Base-by-base conservation (phyloP, 1,139 yeast genomes). In the Lipomyces yarrowii region DNA sequence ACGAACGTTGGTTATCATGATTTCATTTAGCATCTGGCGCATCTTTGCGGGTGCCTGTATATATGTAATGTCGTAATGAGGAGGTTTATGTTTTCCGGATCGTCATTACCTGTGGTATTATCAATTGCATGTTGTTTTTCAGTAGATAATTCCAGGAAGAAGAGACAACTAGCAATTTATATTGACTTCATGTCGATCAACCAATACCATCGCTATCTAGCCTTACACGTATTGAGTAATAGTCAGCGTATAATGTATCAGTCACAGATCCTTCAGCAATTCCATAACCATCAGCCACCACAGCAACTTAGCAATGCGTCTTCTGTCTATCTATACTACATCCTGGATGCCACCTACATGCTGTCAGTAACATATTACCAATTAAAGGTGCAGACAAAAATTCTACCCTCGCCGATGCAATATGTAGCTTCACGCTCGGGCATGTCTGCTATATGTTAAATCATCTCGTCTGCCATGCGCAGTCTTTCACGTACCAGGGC, bases 401-500 rank as follows among this genome's bases (percentile, higher is more conserved):
- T 15, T 42, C 37, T 18, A 67, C 70, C 71, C 55, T 68, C 71
- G 13, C 63, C 61, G 53, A 68, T 68, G 42, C 67, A 57, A 33
- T 68, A 68, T 32, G 71, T 67, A 3, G 70, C 71, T 46, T 68
- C 71, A 7, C 68, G 58, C 42, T 68, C 71, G 11, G 71, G 71
- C 71, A 68, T 68, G 53, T 68, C 71, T 59, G 39, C 18, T 30
- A 21, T 3, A 33, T 33, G 11, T 53, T 35, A 37, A 26, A 37
- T 59, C 37, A 21, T 23, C 30, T 51, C 54, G 51, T 3, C 5
- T 7, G 30, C 65, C 33, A 57, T 3, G 7, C 5, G 11, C 85
- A 87, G 87, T 1, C 30, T 26, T 26, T 26, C 87, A 87, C 84
- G 85, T 84, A 71, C 86, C 88, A 4, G 89, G 89, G 56, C 87